Evolutionary conservation across 2,329 filamentous ascomycete species (phyloP), one percentile per base, ranked within the genome.

Genomic region (Penicillium digitatum): DNA sequence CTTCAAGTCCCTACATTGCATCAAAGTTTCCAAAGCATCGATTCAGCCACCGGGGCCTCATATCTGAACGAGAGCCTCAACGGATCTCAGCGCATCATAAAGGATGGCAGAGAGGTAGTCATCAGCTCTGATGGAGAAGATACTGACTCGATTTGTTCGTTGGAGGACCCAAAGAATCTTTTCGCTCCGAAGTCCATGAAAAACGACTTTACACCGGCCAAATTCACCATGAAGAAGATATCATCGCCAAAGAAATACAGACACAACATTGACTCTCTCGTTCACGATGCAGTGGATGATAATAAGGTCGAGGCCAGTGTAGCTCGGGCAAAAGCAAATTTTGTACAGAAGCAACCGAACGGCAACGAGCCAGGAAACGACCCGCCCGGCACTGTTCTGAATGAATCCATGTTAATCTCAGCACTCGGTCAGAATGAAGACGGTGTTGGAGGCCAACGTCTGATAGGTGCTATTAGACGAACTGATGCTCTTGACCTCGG

Each of bases 41-140:
- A 52, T 10, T 59, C 61, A 7, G 44, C 46, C 4, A 52, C 48
- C 18, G 27, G 5, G 16, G 54, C 57, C 16, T 63, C 62, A 9
- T 64, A 62, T 31, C 35, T 64, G 4, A 63, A 54, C 26, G 54
- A 55, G 35, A 68, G 65, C 49, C 64, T 66, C 37, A 61, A 54
- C 38, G 66, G 64, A 46, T 74, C 78, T 55, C 76, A 83, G 69
- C 77, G 83, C 63, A 72, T 83, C 12, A 75, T 87, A 52, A 87
- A 76, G 55, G 75, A 80, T 62, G 82, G 82, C 3, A 69, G 78
- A 50, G 71, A 79, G 52, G 69, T 79, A 3, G 76, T 92, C 38
- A 80, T 79, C 43, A 86, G 83, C 51, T 91, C 89, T 0, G 89
- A 92, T 65, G 87, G 87, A 10, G 87, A 88, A n/a, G 81, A 81